Evolutionary conservation across 805 yeast species (phyloP).

Genomic region (Myxozyma mucilagina): DNA sequence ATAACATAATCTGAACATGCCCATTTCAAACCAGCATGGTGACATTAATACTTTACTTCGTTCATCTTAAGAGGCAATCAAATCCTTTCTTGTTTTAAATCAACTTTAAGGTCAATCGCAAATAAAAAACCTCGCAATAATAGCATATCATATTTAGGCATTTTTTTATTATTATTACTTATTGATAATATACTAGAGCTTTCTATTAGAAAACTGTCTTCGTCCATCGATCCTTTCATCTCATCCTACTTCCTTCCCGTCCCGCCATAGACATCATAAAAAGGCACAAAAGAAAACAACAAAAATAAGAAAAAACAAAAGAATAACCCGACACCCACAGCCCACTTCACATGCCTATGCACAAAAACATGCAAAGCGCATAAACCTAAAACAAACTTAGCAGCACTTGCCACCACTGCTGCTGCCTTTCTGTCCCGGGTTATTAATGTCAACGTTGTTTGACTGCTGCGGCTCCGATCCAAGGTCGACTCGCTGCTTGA

Average conservation of each 20-base stretch:
- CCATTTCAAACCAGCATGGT: not conserved
- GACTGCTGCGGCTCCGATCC: conserved; percentile 33
- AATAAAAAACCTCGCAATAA: not conserved
- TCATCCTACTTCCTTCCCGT: not conserved
- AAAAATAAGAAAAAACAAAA: not conserved
- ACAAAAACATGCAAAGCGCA: not conserved
- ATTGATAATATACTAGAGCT: not conserved
- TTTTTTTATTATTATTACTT: not conserved
- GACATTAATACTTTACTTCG: not conserved
- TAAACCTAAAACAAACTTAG: conserved; percentile 14
- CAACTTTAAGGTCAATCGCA: not conserved
- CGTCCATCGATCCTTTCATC: not conserved
- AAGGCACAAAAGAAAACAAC: not conserved
- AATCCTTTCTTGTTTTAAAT: not conserved
- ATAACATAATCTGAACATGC: no score
- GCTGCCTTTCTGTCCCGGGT: conserved; percentile 20
- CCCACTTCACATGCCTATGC: not conserved
- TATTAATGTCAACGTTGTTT: conserved; percentile 38
- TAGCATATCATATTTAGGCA: no score
- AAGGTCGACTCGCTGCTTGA: conserved; percentile 56
- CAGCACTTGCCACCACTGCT: conserved; percentile 41
- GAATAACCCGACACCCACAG: not conserved
- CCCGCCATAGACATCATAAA: not conserved
- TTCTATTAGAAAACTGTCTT: not conserved
- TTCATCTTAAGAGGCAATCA: not conserved